phyloP scores from a whole-genome alignment of 2,329 filamentous ascomycete genomes.

The Fusarium napiforme region DNA sequence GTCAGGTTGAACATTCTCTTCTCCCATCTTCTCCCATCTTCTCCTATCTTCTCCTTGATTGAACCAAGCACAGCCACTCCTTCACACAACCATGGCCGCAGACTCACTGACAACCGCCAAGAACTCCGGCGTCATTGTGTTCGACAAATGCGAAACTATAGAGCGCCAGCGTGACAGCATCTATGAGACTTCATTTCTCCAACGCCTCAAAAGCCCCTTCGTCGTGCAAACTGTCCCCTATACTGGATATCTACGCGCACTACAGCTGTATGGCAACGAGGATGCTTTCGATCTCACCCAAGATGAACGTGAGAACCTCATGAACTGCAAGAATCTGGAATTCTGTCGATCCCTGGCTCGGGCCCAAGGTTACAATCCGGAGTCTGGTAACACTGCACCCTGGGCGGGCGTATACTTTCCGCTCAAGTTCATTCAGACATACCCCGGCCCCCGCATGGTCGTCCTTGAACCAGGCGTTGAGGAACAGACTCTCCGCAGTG shows the following conservation, averaged over 20 bases:
- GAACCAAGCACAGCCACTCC: background rate
- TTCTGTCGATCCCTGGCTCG: conserved; percentile 5
- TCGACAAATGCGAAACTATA: conserved; percentile 6
- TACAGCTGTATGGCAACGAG: conserved; percentile 25
- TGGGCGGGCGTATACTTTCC: conserved; percentile 18
- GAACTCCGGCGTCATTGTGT: background rate
- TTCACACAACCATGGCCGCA: background rate
- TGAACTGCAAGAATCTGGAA: conserved; percentile 5
- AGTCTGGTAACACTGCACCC: background rate
- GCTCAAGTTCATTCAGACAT: background rate
- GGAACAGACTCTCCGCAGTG: background rate
- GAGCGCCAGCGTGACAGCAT: background rate
- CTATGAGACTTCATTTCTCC: background rate
- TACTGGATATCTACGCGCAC: conserved; percentile 11
- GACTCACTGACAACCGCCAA: background rate
- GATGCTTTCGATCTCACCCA: background rate
- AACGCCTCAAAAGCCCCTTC: background rate
- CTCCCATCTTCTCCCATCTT: background rate
- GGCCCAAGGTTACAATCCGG: conserved; percentile 3
- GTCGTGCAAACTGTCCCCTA: conserved; percentile 9
- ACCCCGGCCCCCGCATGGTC: conserved; percentile 4
- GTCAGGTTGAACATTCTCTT: background rate
- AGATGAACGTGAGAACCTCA: background rate
- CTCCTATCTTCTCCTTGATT: background rate
- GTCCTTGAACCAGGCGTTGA: background rate